phyloP scores from a whole-genome alignment of 768 basidiomycete species.

The Termitomyces sp. region DNA sequence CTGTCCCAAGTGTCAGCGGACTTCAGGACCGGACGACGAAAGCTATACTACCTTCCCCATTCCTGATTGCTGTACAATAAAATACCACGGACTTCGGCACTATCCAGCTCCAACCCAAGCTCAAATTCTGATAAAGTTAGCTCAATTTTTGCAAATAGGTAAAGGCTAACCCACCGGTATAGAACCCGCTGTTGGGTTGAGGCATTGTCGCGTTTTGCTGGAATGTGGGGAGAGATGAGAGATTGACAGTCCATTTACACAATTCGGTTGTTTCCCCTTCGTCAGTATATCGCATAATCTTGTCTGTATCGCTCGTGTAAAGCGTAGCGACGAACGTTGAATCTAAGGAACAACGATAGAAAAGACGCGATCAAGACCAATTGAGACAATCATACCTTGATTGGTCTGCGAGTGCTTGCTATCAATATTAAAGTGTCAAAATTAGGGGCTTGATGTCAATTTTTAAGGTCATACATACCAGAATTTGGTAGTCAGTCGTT shows the following conservation, averaged over 20 bases:
- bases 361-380: background rate
- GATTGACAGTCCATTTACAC: constrained; percentile 86
- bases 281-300: constrained; percentile 77
- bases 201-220: constrained; percentile 60
- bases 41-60: constrained; percentile 69
- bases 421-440: background rate
- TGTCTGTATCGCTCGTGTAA: constrained; percentile 72
- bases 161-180: constrained; percentile 50
- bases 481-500: constrained; percentile 76
- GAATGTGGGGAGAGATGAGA: constrained; percentile 73
- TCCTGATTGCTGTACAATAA: constrained; percentile 70
- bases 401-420: constrained; percentile 74
- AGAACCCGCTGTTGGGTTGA: constrained; percentile 57
- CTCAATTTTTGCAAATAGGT: background rate
- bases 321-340: constrained; percentile 77
- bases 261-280: constrained; percentile 74
- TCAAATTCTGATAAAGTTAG: constrained; percentile 59
- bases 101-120: constrained; percentile 77
- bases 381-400: constrained; percentile 27
- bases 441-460: background rate
- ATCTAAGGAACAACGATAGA: constrained; percentile 36
- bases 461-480: constrained; percentile 43
- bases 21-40: constrained; percentile 8
- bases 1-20: constrained; percentile 19
- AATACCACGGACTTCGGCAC: constrained; percentile 81